Evolutionary conservation across 441 rosid genomes (phyloP).

Genomic region (Mallotus japonicus): DNA sequence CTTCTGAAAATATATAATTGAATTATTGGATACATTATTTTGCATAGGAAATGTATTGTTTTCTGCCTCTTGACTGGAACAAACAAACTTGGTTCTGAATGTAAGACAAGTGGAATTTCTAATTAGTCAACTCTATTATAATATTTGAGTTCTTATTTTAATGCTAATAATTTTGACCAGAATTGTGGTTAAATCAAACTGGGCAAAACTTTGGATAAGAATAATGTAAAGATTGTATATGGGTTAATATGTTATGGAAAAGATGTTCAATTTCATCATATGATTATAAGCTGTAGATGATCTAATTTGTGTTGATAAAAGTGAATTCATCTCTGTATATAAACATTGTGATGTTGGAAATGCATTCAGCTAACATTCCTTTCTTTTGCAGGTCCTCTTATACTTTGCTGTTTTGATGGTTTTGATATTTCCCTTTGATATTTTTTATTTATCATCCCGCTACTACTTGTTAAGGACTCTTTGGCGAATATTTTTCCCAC

Average conservation of each 20-base stretch:
- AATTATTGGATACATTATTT: not conserved
- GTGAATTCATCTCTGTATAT: not conserved
- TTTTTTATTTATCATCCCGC: conserved; percentile 79
- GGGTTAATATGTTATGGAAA: not conserved
- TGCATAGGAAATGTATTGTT: not conserved
- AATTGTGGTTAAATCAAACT: not conserved
- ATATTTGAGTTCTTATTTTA: not conserved
- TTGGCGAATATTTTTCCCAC: conserved; percentile 82
- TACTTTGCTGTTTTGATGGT: conserved; percentile 65
- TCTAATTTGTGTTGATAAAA: not conserved
- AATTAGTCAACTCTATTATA: not conserved
- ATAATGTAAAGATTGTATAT: not conserved
- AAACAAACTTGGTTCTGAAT: not conserved
- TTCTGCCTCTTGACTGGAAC: not conserved
- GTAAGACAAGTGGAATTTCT: not conserved
- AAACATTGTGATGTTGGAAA: not conserved
- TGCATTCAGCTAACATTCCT: conserved; percentile 5
- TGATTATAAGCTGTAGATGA: not conserved
- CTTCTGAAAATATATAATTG: not conserved
- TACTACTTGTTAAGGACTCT: conserved; percentile 86
- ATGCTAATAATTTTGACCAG: not conserved
- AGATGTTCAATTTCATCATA: not conserved
- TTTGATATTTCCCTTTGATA: conserved; percentile 84
- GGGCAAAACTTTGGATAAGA: not conserved
- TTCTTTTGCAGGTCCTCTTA: conserved; percentile 68